Base-by-base conservation (phyloP, 352 stramenopile species). In the Phytophthora agathidicida region DNA sequence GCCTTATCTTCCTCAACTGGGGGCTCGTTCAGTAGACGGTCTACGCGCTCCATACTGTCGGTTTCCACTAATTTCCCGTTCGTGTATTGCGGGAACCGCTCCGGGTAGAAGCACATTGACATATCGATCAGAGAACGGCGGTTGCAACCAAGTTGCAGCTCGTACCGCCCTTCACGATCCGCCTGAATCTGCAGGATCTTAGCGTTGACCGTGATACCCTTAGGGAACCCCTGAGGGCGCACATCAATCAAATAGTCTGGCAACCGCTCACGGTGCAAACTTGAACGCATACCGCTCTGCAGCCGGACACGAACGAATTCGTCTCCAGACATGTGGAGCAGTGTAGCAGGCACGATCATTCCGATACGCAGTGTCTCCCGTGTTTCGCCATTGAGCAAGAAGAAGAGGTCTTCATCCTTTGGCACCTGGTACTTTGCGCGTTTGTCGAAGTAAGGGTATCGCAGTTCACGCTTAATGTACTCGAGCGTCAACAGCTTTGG, bases 361-460 rank as follows among this genome's bases (percentile, higher is more conserved):
- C 88, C 88, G 10, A 87, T 50, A 16, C 81, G 80, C 36, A 96
- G 64, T 0, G 86, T 96, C 23, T 95, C 81, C 13, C 68, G 79
- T 7, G 84, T 94, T 50, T 96, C 88, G 20, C 84, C 84, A 45
- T 89, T 92, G 4, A 96, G 74, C 43, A 96, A 49, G 65, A 94
- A 89, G 49, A 96, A 96, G 0, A 96, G 61, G 16, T 96, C 88
- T 55, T 93, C 80, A 48, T 94, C 81, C 47, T 86, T 85, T 13
- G 88, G 86, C 7, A 89, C 81, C 48, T 93, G 77, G 37, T 95
- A 96, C 55, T 91, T 89, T 39, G 80, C 75, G 50, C 88, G 78
- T 55, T 92, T 93, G 63, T 96, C 88, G 47, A 95, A 94, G 68
- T 95, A 96, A 20, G 88, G 88, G 57, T 95, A 96, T 32, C 88